These are phyloP conservation scores for Daldinia decipiens DNA, from an alignment of 495 filamentous ascomycete species.

Conservation along the genomic window DNA sequence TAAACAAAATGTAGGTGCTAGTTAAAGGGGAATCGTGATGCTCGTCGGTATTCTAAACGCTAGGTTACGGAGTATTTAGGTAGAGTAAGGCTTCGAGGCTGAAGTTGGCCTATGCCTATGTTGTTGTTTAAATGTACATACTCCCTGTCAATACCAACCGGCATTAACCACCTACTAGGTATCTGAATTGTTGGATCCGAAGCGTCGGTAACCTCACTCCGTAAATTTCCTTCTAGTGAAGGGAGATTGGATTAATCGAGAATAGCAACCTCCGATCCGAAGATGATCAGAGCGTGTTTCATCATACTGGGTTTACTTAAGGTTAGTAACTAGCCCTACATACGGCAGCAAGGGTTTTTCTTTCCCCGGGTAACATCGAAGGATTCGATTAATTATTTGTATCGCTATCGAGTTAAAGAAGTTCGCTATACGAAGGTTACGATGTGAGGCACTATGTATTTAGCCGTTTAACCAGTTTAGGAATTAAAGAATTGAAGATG, in stretches of 20 bases:
- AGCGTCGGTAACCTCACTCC: slow-evolving; percentile 18
- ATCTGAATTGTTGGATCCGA: slow-evolving; percentile 22
- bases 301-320: neutral
- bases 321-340: neutral
- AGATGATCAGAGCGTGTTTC: neutral
- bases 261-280: neutral
- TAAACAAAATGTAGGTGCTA: neutral
- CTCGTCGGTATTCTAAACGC: neutral
- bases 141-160: slow-evolving; percentile 26
- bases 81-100: slow-evolving; percentile 27
- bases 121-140: slow-evolving; percentile 2
- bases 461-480: no score
- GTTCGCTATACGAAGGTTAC: no score
- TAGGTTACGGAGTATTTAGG: no score
- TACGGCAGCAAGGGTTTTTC: no score
- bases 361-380: no score
- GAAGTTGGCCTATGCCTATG: neutral
- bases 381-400: no score
- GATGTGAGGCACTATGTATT: no score
- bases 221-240: neutral
- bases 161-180: neutral
- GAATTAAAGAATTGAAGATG: no score
- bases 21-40: slow-evolving; percentile 16
- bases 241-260: neutral
- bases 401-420: no score